Base-by-base conservation (phyloP, 73 alveolate genomes). In the Blepharisma japonicum region DNA sequence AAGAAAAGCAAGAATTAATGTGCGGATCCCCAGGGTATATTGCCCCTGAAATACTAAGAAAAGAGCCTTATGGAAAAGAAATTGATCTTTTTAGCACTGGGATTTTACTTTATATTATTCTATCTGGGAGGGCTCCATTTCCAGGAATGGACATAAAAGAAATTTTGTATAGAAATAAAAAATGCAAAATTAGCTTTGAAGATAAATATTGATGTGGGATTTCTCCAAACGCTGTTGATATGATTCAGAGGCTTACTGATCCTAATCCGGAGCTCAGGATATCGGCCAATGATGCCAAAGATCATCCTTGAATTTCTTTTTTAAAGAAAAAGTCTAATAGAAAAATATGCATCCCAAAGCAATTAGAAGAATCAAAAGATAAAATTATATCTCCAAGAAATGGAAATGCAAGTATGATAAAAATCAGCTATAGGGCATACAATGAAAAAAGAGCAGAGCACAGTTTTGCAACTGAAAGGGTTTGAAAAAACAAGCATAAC, bases 21-120 rank as follows among this genome's bases (percentile, higher is more conserved):
- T 53, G 68, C 3, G 68, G 68, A 14, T 53, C 68, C 18, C 68
- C 68, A 53, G 68, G 68, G 68, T 53, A 53, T 53, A 4, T 53
- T n/a, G 68, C 68, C 5, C 68, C 68, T 53, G 68, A 53, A 53
- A 53, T 53, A 53, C 3, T 53, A 20, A 53, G 68, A 20, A 53
- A 53, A n/a, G 23, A 53, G 18, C 18, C 23, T 14, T 53, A 53
- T 53, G 68, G 68, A 4, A 14, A 14, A n/a, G 23, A 53, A 53
- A 20, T 20, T 53, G 68, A 53, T 53, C 18, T 53, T n/a, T 53
- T 53, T 3, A n/a, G 32, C 18, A n/a, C 23, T n/a, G 68, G 68
- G 23, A 53, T 53, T n/a, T n/a, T 53, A 3, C 0, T 53, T 0
- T 53, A 53, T 53, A 3, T 53, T 2, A 14, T 53, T 14, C 4